Evolutionary conservation across 176 grass and related monocot species (phyloP).

Genomic region (Zoysia pacifica): DNA sequence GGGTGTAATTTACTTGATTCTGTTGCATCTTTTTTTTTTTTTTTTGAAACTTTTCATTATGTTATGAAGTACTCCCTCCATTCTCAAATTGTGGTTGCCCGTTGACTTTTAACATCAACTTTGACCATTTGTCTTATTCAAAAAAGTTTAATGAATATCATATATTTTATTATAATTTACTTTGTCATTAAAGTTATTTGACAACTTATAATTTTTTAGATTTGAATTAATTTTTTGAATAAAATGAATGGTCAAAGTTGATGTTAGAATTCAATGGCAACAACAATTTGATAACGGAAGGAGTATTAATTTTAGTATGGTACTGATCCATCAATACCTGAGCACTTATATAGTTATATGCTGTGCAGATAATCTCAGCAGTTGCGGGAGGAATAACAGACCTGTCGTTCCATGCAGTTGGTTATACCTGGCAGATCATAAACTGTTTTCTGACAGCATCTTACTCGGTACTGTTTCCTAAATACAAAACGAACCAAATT

Average conservation of each 20-base stretch:
- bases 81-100: no score
- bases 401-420: slow-evolving; percentile 81
- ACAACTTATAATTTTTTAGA: no score
- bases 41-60: no score
- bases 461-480: slow-evolving; percentile 81
- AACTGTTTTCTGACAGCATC: slow-evolving; percentile 95
- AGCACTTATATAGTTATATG: neutral
- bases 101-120: no score
- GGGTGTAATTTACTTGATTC: neutral
- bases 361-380: slow-evolving; percentile 89
- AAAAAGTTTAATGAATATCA: no score
- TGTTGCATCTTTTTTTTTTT: neutral
- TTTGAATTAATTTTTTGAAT: no score
- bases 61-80: neutral
- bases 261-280: no score
- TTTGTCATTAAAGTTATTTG: no score
- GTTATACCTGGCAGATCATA: slow-evolving; percentile 86
- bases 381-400: slow-evolving; percentile 88
- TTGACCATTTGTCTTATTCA: no score
- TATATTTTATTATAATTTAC: no score
- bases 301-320: neutral
- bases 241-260: no score
- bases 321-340: slow-evolving; percentile 20
- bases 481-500: slow-evolving; percentile 3
- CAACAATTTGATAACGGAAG: no score